A percentile compares a stretch with the other conserved stretches of the same genome.
phyloP scores from a whole-genome alignment of 202 grass and related monocot genomes.

The Setaria italica region DNA sequence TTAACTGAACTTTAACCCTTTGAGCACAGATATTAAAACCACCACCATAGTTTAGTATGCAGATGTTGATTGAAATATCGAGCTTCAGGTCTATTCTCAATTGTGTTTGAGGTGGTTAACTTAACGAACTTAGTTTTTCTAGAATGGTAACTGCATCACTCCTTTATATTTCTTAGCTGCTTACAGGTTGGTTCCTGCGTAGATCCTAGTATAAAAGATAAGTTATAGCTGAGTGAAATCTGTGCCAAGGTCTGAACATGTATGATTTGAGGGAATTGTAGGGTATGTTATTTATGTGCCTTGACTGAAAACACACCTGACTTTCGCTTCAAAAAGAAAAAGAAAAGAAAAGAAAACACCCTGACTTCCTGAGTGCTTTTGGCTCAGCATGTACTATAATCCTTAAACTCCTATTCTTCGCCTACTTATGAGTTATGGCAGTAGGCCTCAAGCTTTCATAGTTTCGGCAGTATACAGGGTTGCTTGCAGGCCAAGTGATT shows the following conservation, averaged over 20 bases:
- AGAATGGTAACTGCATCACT: not conserved
- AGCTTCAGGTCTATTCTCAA: not conserved
- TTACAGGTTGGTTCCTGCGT: too few species aligned
- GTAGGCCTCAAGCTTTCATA: not conserved
- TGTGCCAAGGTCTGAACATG: not conserved
- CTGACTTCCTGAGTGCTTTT: not conserved
- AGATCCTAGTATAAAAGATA: not conserved
- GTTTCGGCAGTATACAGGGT: not conserved
- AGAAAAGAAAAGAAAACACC: too few species aligned
- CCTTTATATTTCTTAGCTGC: too few species aligned
- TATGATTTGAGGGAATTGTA: not conserved
- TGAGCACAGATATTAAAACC: constrained; percentile 9
- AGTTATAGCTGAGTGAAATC: not conserved
- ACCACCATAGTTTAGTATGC: not conserved
- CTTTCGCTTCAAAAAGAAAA: not conserved
- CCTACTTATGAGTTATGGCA: not conserved
- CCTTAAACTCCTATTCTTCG: not conserved
- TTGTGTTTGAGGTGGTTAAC: not conserved
- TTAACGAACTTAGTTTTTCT: constrained; percentile 2
- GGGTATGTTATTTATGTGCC: not conserved
- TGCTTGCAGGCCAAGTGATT: not conserved
- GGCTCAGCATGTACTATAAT: not conserved
- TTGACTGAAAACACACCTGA: constrained; percentile 3
- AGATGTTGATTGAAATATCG: not conserved
- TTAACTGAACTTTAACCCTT: not conserved